Base-by-base conservation (phyloP, 441 rosid genomes). In the Erodium chrysanthum region DNA sequence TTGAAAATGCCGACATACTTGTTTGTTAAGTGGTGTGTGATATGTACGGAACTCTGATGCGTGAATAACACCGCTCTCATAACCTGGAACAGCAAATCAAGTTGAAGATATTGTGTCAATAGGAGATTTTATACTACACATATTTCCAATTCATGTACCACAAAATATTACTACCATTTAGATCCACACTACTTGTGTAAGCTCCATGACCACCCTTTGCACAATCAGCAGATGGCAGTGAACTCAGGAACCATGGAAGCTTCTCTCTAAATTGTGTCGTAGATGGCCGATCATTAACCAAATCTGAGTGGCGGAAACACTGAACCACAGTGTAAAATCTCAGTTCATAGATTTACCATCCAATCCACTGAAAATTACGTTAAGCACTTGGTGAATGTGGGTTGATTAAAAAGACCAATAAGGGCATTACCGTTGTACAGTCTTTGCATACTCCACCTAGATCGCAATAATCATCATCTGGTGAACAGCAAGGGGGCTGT, bases 191-290 rank as follows among this genome's bases (percentile, higher is more conserved):
- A 75, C 69, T 83, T 1, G 90, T 80, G 73, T 88, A 88, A 68
- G 93, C 93, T 74, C 93, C 93, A 76, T 83, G 93, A 52, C 93
- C 93, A 75, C 90, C 93, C 82, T 88, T 88, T 60, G 93, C 93
- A 80, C 93, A 88, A 75, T 88, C 93, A 74, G 93, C 88, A 5
- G 92, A 87, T 5, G 92, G 92, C 72, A 87, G 74, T 25, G 92
- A 86, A 71, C 78, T 74, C 31, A 87, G 84, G 75, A 85, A 87
- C 92, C 92, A 87, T 37, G 92, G 92, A 68, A 87, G 84, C 79
- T 87, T 87, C 79, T 85, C 87, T 71, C 72, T 81, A 61, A 87
- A 85, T 72, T 87, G 90, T 60, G 33, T 68, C 1, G 89, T 86
- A 21, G 89, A 84, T 65, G 88, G 90, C 9, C 90, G 88, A 64